Evolutionary conservation across 2,329 filamentous ascomycete genomes (phyloP).

Genomic region (Grosmannia serpens): DNA sequence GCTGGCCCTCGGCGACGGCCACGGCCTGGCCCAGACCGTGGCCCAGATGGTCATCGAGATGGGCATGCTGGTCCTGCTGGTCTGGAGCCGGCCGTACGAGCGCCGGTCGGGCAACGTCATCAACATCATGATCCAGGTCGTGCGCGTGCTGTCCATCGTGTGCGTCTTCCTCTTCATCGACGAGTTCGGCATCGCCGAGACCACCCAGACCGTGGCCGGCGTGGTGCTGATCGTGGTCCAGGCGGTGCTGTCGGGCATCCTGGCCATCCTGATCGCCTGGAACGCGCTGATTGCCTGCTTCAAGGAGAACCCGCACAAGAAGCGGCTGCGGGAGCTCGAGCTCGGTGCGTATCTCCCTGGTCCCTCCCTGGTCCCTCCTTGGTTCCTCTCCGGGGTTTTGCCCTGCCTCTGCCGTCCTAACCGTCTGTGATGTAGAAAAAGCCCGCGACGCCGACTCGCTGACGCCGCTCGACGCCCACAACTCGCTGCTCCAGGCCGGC

Average conservation of each 20-base stretch:
- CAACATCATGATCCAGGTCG: slow-evolving; percentile 83
- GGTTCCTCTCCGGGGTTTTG: too few relatives aligned
- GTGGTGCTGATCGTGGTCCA: slow-evolving; percentile 92
- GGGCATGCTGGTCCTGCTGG: slow-evolving; percentile 63
- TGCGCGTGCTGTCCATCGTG: slow-evolving; percentile 76
- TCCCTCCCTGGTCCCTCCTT: too few relatives aligned
- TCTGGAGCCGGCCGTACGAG: slow-evolving; percentile 81
- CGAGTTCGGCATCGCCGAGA: slow-evolving; percentile 78
- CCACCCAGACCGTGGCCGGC: slow-evolving; percentile 87
- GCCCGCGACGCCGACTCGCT: slow-evolving; percentile 65
- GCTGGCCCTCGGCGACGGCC: slow-evolving; percentile 73
- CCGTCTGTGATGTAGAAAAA: neutral
- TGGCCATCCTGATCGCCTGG: slow-evolving; percentile 79
- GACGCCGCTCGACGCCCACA: slow-evolving; percentile 76
- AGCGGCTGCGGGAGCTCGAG: slow-evolving; percentile 79
- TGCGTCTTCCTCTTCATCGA: slow-evolving; percentile 92
- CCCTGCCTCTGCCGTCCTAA: too few relatives aligned
- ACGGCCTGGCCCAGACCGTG: slow-evolving; percentile 70
- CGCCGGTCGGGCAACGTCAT: slow-evolving; percentile 82
- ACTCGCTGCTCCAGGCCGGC: slow-evolving; percentile 64
- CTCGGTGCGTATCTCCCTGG: slow-evolving; percentile 59
- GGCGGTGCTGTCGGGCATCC: slow-evolving; percentile 65
- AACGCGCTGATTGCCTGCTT: slow-evolving; percentile 76
- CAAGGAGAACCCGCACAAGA: slow-evolving; percentile 82
- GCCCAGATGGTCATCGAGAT: slow-evolving; percentile 73